Conservation (phyloP, 2,329 filamentous ascomycete species). For the Canariomyces notabilis region DNA sequence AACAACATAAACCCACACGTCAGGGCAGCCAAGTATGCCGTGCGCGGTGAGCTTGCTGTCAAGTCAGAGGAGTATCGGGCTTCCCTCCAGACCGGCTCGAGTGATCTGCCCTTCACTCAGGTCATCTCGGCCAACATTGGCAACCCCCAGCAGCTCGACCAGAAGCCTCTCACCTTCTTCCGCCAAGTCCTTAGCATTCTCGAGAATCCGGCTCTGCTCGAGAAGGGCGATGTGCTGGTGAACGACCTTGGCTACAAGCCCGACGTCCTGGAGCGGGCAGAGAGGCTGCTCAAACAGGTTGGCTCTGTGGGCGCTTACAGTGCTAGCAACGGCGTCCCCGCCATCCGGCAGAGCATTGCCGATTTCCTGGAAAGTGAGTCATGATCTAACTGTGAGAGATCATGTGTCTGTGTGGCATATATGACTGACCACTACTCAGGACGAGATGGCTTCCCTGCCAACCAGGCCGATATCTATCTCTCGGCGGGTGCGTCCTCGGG, state of each 20-base stretch:
- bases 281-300: slow-evolving; percentile 72
- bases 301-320: slow-evolving; percentile 96
- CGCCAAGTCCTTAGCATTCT: slow-evolving; percentile 89
- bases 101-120: slow-evolving; percentile 72
- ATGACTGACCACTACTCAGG: slow-evolving; percentile 41
- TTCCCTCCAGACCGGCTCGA: slow-evolving; percentile 56
- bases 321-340: slow-evolving; percentile 81
- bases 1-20: slow-evolving; percentile 92
- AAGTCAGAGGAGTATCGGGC: slow-evolving; percentile 88
- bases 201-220: slow-evolving; percentile 80
- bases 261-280: slow-evolving; percentile 82
- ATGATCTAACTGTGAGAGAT: too few relatives aligned
- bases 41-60: slow-evolving; percentile 90
- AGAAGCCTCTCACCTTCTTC: slow-evolving; percentile 99
- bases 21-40: slow-evolving; percentile 86
- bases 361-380: slow-evolving; percentile 80
- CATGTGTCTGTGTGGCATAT: too few relatives aligned
- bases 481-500: slow-evolving; percentile 88
- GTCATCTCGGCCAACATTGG: slow-evolving; percentile 98
- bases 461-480: slow-evolving; percentile 79
- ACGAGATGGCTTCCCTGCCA: slow-evolving; percentile 82
- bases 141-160: slow-evolving; percentile 97
- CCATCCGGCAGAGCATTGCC: slow-evolving; percentile 83
- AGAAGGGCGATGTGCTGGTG: slow-evolving; percentile 75
- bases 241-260: slow-evolving; percentile 77